A percentile compares a stretch with the other conserved stretches of the same genome.
These are phyloP conservation scores for Curvularia verruculosa DNA, from an alignment of 2,329 filamentous ascomycete genomes.

Conservation along the genomic window DNA sequence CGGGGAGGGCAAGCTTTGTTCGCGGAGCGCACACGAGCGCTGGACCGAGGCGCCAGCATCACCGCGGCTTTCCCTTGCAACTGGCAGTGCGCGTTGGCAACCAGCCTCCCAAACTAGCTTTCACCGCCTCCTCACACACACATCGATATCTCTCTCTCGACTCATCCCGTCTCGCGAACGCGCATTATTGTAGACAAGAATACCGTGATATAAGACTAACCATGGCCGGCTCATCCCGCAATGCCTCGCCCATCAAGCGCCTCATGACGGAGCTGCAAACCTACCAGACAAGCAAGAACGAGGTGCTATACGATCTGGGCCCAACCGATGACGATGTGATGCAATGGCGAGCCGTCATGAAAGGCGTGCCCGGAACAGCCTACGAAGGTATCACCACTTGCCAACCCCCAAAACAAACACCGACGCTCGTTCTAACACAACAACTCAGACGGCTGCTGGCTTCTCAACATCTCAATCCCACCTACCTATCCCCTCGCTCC, in stretches of 20 bases:
- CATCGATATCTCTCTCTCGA: not conserved
- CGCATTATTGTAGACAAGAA: not conserved
- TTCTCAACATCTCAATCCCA: constrained; percentile 78
- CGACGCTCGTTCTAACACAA: constrained; percentile 1
- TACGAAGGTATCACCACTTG: constrained; percentile 60
- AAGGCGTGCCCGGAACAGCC: constrained; percentile 63
- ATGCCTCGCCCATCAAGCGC: constrained; percentile 59
- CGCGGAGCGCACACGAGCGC: constrained; percentile 26
- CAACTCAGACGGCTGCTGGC: constrained; percentile 75
- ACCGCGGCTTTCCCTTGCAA: constrained; percentile 8
- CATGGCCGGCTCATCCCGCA: constrained; percentile 45
- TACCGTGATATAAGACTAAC: not conserved
- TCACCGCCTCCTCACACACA: constrained; percentile 5
- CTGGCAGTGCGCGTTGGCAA: not conserved
- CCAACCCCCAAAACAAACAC: not conserved
- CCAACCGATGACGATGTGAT: constrained; percentile 64
- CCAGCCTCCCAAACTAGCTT: constrained; percentile 1
- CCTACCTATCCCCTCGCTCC: constrained; percentile 77
- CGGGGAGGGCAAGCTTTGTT: constrained; percentile 29
- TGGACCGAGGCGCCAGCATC: constrained; percentile 29
- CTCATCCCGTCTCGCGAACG: not conserved
- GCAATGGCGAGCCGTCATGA: constrained; percentile 66
- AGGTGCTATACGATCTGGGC: constrained; percentile 62
- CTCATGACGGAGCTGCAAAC: constrained; percentile 67
- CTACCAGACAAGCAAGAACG: constrained; percentile 62